Evolutionary conservation across 2,329 filamentous ascomycete genomes (phyloP).

Genomic region (Diaporthe nobilis): DNA sequence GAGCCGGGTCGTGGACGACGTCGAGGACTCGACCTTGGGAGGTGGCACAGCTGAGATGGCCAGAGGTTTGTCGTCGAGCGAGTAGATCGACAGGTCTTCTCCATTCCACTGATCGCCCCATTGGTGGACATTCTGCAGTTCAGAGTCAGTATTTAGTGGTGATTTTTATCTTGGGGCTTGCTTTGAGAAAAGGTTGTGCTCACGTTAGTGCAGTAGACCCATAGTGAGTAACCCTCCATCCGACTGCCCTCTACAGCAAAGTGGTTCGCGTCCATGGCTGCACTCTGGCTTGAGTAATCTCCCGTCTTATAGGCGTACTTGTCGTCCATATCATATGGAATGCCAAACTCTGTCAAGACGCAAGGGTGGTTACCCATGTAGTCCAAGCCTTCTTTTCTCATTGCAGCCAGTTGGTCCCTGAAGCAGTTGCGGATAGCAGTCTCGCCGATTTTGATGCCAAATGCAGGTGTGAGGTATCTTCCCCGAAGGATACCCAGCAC

Average conservation of each 20-base stretch:
- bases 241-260: conserved; percentile 89
- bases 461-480: conserved; percentile 87
- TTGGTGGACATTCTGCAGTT: conserved; percentile 81
- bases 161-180: too few relatives aligned
- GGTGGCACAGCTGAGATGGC: conserved; percentile 58
- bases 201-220: conserved; percentile 85
- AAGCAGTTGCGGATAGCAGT: conserved; percentile 95
- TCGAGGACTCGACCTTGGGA: conserved; percentile 49
- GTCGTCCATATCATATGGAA: conserved; percentile 99
- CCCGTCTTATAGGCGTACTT: conserved; percentile 96
- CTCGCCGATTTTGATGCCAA: conserved; percentile 94
- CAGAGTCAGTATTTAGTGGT: conserved; percentile 44
- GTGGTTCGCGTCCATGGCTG: conserved; percentile 96
- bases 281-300: conserved; percentile 92
- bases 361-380: conserved; percentile 91
- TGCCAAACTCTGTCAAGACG: conserved; percentile 94
- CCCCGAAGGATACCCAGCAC: conserved; percentile 93
- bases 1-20: conserved; percentile 52
- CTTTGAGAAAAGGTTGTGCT: conserved; percentile 43
- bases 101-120: conserved; percentile 98
- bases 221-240: conserved; percentile 89
- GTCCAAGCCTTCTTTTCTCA: conserved; percentile 89
- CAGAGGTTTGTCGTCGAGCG: conserved; percentile 80
- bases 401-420: conserved; percentile 85
- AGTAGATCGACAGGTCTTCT: conserved; percentile 94